Percentiles rank a stretch among this genome's conserved stretches.
Conservation (phyloP, 352 stramenopile species). For the Pythium aphanidermatum region DNA sequence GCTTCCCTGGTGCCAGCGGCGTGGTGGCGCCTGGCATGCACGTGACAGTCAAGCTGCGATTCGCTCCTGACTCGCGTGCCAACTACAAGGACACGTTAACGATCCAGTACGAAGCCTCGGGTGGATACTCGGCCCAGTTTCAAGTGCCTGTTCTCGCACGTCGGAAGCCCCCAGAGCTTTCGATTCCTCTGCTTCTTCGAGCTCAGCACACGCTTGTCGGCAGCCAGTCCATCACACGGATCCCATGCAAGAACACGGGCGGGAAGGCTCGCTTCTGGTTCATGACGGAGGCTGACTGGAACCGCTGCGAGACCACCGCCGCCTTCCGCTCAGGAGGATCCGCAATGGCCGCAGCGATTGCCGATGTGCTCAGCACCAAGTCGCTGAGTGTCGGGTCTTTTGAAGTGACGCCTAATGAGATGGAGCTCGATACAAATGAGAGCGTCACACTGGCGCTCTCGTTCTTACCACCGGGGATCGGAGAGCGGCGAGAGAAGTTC, state of each 20-base stretch:
- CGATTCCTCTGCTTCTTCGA: conserved; percentile 48
- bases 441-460: conserved; percentile 38
- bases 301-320: conserved; percentile 24
- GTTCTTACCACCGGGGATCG: conserved; percentile 50
- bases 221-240: conserved; percentile 29
- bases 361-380: not conserved
- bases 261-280: conserved; percentile 68
- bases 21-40: conserved; percentile 70
- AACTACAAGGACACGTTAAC: conserved; percentile 65
- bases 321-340: not conserved
- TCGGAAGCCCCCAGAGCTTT: conserved; percentile 53
- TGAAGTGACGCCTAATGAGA: conserved; percentile 37
- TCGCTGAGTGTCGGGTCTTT: conserved; percentile 39
- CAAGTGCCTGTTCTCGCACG: conserved; percentile 38
- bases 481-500: conserved; percentile 55
- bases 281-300: conserved; percentile 50
- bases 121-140: conserved; percentile 15
- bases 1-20: conserved; percentile 45
- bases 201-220: conserved; percentile 65
- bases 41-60: conserved; percentile 49
- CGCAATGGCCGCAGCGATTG: not conserved
- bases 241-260: conserved; percentile 56
- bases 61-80: conserved; percentile 63
- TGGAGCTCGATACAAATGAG: conserved; percentile 43
- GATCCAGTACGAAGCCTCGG: conserved; percentile 45